These are phyloP conservation scores for Lophiostoma macrostomum DNA, from an alignment of 495 filamentous ascomycete species.

Conservation along the genomic window DNA sequence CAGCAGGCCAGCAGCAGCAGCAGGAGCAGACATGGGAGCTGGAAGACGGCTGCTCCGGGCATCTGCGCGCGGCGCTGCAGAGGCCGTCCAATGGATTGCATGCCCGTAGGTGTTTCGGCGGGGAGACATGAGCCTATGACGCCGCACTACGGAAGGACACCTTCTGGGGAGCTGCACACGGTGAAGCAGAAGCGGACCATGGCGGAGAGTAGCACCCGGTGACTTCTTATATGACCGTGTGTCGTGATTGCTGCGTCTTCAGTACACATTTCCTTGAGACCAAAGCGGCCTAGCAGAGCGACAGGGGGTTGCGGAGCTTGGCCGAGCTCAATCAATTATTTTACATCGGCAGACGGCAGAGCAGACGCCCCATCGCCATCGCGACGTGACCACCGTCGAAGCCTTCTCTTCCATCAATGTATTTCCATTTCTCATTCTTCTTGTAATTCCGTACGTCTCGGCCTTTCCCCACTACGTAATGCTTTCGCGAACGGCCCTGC, in stretches of 20 bases:
- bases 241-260: too few relatives aligned
- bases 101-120: constrained; percentile 17
- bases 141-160: constrained; percentile 5
- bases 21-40: constrained; percentile 28
- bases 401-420: constrained; percentile 20
- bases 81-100: constrained; percentile 28
- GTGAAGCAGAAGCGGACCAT: neutral
- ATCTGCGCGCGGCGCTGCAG: constrained; percentile 4
- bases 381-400: neutral
- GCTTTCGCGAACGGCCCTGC: constrained; percentile 31
- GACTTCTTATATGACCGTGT: too few relatives aligned
- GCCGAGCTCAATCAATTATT: neutral
- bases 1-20: constrained; percentile 14
- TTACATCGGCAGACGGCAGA: constrained; percentile 1
- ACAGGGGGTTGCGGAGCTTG: too few relatives aligned
- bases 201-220: too few relatives aligned
- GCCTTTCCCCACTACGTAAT: constrained; percentile 6
- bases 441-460: constrained; percentile 15
- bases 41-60: constrained; percentile 15
- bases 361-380: neutral
- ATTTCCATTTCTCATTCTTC: constrained; percentile 6
- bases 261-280: too few relatives aligned
- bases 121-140: constrained; percentile 29
- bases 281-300: too few relatives aligned
- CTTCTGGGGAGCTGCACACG: too few relatives aligned